Conservation (phyloP, 805 yeast species). For the Teunomyces aglyptinius region DNA sequence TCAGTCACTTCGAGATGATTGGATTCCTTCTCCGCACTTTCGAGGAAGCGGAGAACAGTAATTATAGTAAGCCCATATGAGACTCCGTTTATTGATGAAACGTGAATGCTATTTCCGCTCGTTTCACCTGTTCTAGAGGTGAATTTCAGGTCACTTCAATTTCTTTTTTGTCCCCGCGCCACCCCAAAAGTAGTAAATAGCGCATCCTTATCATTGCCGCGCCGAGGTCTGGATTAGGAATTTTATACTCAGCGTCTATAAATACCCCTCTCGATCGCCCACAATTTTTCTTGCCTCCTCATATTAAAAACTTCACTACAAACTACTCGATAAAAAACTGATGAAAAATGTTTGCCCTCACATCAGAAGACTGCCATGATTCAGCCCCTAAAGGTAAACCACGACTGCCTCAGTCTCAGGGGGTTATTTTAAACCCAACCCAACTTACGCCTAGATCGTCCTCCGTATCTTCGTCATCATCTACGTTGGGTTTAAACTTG, state of each 20-base stretch:
- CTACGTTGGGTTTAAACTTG: conserved; percentile 5
- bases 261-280: neutral
- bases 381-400: conserved; percentile 14
- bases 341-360: conserved; percentile 12
- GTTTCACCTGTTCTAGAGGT: too few relatives aligned
- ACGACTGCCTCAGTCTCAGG: conserved; percentile 21
- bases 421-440: conserved; percentile 14
- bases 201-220: conserved; percentile 2
- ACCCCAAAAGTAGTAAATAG: neutral
- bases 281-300: neutral
- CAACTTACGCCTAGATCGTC: conserved; percentile 5
- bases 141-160: neutral
- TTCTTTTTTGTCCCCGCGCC: neutral
- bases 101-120: too few relatives aligned
- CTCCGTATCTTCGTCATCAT: conserved; percentile 6
- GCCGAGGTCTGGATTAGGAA: neutral
- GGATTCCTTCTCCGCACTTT: neutral
- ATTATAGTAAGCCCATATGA: neutral
- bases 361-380: conserved; percentile 16
- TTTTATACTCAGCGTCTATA: neutral
- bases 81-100: neutral
- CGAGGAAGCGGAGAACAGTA: neutral
- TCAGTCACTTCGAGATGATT: neutral
- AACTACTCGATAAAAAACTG: conserved; percentile 1
- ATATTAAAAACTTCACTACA: neutral